Evolutionary conservation across 78 protist genomes (phyloP).

Genomic region (Cavenderia fasciculata): DNA sequence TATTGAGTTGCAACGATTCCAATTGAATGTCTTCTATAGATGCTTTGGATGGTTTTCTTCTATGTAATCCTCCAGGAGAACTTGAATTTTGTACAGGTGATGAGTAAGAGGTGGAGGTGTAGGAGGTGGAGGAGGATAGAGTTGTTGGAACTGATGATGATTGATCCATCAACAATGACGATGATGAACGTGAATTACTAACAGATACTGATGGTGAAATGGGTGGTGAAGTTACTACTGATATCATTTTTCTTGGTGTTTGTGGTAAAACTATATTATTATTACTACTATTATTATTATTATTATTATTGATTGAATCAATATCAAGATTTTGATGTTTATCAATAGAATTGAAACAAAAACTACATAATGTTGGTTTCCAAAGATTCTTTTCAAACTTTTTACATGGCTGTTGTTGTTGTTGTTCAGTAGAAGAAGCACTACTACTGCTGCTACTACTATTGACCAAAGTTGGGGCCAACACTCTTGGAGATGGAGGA

Average conservation of each 20-base stretch:
- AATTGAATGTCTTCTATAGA: background rate
- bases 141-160: background rate
- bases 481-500: too few relatives aligned
- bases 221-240: slow-evolving; percentile 9
- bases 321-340: slow-evolving; percentile 13
- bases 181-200: background rate
- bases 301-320: background rate
- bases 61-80: too few relatives aligned
- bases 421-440: background rate
- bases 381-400: slow-evolving; percentile 48
- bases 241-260: slow-evolving; percentile 11
- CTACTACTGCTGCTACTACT: background rate
- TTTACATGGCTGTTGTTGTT: background rate
- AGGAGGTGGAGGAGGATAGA: background rate
- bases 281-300: too few relatives aligned
- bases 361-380: slow-evolving; percentile 43
- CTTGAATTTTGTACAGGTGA: too few relatives aligned
- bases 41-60: background rate
- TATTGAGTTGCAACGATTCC: background rate
- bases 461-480: background rate
- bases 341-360: slow-evolving; percentile 29
- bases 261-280: slow-evolving; percentile 2
- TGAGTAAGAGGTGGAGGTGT: too few relatives aligned
- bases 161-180: background rate
- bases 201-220: background rate